Conservation (phyloP, 2,329 filamentous ascomycete genomes). For the Chlorencoelia australis region DNA sequence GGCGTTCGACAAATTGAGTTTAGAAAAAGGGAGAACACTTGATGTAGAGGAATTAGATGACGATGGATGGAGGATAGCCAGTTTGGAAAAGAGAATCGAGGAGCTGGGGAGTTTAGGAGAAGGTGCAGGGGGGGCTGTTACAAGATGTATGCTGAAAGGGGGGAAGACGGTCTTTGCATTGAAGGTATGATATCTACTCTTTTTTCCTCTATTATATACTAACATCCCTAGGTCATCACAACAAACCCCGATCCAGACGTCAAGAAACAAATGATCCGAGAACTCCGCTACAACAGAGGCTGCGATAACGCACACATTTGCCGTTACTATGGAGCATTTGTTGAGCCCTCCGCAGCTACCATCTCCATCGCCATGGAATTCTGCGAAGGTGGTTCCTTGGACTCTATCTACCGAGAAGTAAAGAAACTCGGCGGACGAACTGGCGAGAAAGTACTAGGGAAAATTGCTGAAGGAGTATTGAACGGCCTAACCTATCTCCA, state of each 20-base stretch:
- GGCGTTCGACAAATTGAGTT: slow-evolving; percentile 67
- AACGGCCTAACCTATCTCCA: slow-evolving; percentile 92
- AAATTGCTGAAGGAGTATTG: slow-evolving; percentile 90
- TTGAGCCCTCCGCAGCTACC: slow-evolving; percentile 89
- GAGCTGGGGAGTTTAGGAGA: slow-evolving; percentile 88
- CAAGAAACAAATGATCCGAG: slow-evolving; percentile 95
- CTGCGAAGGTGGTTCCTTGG: slow-evolving; percentile 90
- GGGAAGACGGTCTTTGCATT: slow-evolving; percentile 93
- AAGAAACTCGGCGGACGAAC: slow-evolving; percentile 91
- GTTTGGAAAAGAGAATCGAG: slow-evolving; percentile 75
- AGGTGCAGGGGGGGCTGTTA: slow-evolving; percentile 91
- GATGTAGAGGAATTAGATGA: slow-evolving; percentile 95
- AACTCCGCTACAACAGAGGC: slow-evolving; percentile 95
- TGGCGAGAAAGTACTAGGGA: slow-evolving; percentile 93
- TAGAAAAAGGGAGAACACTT: slow-evolving; percentile 72
- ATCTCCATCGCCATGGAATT: slow-evolving; percentile 99
- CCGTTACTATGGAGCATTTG: slow-evolving; percentile 93
- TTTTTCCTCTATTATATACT: slow-evolving; percentile 4
- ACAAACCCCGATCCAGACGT: slow-evolving; percentile 96
- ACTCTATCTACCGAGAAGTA: slow-evolving; percentile 95
- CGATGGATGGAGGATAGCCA: slow-evolving; percentile 89
- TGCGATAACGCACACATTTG: slow-evolving; percentile 96
- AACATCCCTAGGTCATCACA: slow-evolving; percentile 68
- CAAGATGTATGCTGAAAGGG: slow-evolving; percentile 76
- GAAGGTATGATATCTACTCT: slow-evolving; percentile 53